Conservation (phyloP, 2,329 filamentous ascomycete species). For the Fusarium newnesense region DNA sequence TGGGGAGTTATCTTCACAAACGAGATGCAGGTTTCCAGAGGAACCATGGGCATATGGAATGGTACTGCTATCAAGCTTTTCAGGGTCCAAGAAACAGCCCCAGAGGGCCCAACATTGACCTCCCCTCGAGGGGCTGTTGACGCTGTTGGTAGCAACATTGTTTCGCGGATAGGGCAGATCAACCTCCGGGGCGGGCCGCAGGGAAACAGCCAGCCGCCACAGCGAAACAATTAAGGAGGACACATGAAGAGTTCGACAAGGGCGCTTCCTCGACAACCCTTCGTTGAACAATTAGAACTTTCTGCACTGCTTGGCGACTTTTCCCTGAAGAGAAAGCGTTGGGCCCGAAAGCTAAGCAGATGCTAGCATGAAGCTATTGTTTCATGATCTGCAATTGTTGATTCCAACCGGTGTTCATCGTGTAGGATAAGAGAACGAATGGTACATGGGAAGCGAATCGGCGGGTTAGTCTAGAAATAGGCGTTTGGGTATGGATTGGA, state of each 20-base stretch:
- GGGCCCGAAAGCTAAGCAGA: neutral
- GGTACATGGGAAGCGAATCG: neutral
- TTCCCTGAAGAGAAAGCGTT: conserved; percentile 8
- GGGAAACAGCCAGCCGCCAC: conserved; percentile 34
- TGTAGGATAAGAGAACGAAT: conserved; percentile 13
- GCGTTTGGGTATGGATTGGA: conserved; percentile 25
- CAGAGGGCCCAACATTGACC: conserved; percentile 81
- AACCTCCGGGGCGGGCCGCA: conserved; percentile 68
- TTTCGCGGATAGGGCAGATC: conserved; percentile 84
- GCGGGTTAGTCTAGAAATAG: conserved; percentile 13
- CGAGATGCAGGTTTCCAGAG: conserved; percentile 88
- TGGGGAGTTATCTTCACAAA: conserved; percentile 94
- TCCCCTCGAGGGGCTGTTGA: conserved; percentile 92
- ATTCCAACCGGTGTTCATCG: neutral
- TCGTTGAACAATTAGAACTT: neutral
- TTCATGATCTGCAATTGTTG: conserved; percentile 17
- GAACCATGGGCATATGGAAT: conserved; percentile 94
- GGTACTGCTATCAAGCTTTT: conserved; percentile 90
- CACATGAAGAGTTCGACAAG: neutral
- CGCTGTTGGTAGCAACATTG: conserved; percentile 89
- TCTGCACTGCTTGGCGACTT: neutral
- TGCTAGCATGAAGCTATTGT: conserved; percentile 15
- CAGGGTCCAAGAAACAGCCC: conserved; percentile 84
- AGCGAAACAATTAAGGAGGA: conserved; percentile 22
- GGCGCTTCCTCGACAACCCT: conserved; percentile 1